These are phyloP conservation scores for Leishmania martiniquensis DNA, from an alignment of 208 protist genomes.

Conservation along the genomic window DNA sequence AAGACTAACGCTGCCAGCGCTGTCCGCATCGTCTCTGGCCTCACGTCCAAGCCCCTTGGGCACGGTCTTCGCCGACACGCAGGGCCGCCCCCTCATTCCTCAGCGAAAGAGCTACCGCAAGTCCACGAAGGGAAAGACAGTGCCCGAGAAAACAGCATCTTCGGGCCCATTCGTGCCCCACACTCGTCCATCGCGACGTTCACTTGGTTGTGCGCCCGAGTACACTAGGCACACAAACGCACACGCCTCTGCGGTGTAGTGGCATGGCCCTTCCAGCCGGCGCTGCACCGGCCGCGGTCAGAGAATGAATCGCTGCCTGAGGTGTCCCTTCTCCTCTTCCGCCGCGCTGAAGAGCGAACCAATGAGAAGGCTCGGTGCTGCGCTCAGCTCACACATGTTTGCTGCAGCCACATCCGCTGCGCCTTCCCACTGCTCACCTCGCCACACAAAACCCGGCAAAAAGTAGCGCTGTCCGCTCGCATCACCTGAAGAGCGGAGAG, in stretches of 20 bases:
- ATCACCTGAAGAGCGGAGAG: too few relatives aligned
- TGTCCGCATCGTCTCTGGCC: constrained; percentile 4
- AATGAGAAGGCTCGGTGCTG: neutral
- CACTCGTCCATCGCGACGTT: constrained; percentile 16
- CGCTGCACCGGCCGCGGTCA: constrained; percentile 21
- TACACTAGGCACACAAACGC: too few relatives aligned
- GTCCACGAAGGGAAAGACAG: constrained; percentile 1
- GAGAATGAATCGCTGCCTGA: constrained; percentile 23
- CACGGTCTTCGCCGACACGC: neutral
- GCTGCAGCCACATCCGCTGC: too few relatives aligned
- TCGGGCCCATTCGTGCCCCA: constrained; percentile 25
- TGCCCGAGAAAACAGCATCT: constrained; percentile 36
- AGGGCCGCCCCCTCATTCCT: neutral
- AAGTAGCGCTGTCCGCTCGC: too few relatives aligned
- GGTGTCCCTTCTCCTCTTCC: constrained; percentile 16
- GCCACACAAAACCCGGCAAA: too few relatives aligned
- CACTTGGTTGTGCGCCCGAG: constrained; percentile 6
- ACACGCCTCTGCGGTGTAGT: too few relatives aligned
- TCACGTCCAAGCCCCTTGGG: constrained; percentile 3
- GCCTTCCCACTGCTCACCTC: too few relatives aligned
- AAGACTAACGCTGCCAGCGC: neutral
- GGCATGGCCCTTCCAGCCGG: constrained; percentile 19
- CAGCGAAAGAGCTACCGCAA: constrained; percentile 19
- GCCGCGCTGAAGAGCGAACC: constrained; percentile 28
- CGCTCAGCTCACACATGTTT: too few relatives aligned